Conservation (phyloP, 176 grass and related monocot genomes). For the Triticum dicoccoides region DNA sequence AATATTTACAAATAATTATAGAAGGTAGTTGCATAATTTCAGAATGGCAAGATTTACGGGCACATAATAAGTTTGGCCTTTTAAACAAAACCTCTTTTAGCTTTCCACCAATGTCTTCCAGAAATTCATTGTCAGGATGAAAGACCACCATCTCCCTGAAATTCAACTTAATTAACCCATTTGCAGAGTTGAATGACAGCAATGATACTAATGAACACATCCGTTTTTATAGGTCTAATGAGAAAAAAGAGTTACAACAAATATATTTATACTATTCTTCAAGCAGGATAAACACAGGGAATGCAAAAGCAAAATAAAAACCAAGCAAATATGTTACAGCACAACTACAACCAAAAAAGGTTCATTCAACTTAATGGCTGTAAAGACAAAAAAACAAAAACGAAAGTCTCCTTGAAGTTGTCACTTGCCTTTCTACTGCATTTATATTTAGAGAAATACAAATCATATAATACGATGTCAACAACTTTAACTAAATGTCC, state of each 20-base stretch:
- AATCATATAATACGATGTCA: neutral
- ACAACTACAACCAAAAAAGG: neutral
- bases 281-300: neutral
- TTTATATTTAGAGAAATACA: neutral
- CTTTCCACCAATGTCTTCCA: slow-evolving; percentile 92
- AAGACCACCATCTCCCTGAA: slow-evolving; percentile 95
- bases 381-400: neutral
- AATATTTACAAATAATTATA: neutral
- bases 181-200: too few relatives aligned
- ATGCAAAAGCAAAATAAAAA: neutral
- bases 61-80: neutral
- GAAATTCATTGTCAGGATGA: slow-evolving; percentile 86
- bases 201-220: slow-evolving; percentile 22
- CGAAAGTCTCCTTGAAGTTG: neutral
- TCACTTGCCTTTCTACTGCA: neutral
- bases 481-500: neutral
- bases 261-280: neutral
- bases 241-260: too few relatives aligned
- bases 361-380: neutral
- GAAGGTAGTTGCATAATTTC: slow-evolving; percentile 23
- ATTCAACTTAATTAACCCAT: slow-evolving; percentile 21
- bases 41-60: neutral
- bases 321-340: neutral
- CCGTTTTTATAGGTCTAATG: too few relatives aligned
- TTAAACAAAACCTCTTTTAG: slow-evolving; percentile 76